Base-by-base conservation (phyloP, 2,329 filamentous ascomycete genomes). In the Myriosclerotinia scirpicola region DNA sequence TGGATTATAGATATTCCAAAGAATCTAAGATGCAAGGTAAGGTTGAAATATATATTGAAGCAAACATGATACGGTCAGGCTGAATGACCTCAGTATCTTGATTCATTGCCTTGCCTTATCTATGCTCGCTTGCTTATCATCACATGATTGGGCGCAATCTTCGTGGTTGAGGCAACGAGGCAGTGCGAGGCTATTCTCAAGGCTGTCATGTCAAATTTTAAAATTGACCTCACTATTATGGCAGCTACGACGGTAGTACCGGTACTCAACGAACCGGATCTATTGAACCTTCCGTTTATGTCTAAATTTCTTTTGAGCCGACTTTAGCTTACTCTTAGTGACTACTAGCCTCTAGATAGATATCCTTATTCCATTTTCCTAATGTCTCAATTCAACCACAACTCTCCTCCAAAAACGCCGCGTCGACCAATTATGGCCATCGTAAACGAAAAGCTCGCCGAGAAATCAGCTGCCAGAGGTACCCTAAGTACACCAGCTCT, bases 301-400 rank as follows among this genome's bases (percentile, higher is more conserved):
- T n/a, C 14, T 17, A 60, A 22, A 7, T 14, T 48, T 22, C 34
- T 5, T 50, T 50, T 38, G 44, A n/a, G 8, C 14, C 30, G n/a
- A 30, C 54, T 42, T 63, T 54, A 40, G 59, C 46, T 20, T 40
- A 54, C 8, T 63, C 15, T 63, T 42, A 60, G 48, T 38, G 44
- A 50, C n/a, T 50, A 34, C 6, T 34, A 34, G 30, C 30, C 30
- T 34, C 6, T 34, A 34, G 4, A 34, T 34, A 34, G 4, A 34
- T 34, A 61, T 61, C 44, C 14, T 60, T 50, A 60, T 60, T 61
- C n/a, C 48, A 20, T 6, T 50, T 61, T 50, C 22, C n/a, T 30
- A 20, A 72, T 70, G 70, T 72, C 69, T 60, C 67, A 66, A 59
- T 48, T 40, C 59, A 59, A 66, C 17, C 50, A 55, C 17, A 44